These are phyloP conservation scores for Botrytis fabae DNA, from an alignment of 2,329 filamentous ascomycete species.

Conservation along the genomic window DNA sequence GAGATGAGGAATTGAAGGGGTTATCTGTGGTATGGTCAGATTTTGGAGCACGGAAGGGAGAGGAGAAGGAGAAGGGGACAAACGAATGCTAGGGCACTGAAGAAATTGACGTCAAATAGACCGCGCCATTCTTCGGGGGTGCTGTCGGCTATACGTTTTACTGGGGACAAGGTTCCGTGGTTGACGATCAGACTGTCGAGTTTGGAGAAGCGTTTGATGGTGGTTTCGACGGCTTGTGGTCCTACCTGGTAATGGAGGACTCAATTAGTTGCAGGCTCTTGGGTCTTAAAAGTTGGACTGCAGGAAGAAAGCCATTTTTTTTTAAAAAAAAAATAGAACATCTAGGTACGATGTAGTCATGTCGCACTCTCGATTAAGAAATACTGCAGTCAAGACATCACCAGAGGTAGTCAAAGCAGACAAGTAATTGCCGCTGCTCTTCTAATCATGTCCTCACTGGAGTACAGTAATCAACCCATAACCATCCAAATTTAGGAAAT, in stretches of 20 bases:
- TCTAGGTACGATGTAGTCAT: neutral
- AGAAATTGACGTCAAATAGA: constrained; percentile 81
- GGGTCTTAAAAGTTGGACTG: too few relatives aligned
- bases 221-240: constrained; percentile 62
- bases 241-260: constrained; percentile 45
- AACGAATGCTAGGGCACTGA: constrained; percentile 78
- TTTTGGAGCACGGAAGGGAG: constrained; percentile 21
- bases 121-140: constrained; percentile 73
- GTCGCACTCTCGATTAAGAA: neutral
- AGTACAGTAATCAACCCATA: neutral
- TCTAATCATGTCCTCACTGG: neutral
- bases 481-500: neutral
- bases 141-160: constrained; percentile 67
- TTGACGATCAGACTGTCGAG: constrained; percentile 86
- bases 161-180: constrained; percentile 78
- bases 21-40: constrained; percentile 44
- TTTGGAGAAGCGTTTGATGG: constrained; percentile 65
- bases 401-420: neutral
- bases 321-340: neutral
- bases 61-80: constrained; percentile 35
- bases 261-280: neutral
- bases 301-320: neutral
- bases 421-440: neutral
- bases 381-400: neutral
- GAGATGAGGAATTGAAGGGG: constrained; percentile 68